A percentile compares a stretch with the other conserved stretches of the same genome.
phyloP scores from a whole-genome alignment of 805 yeast species.

The Jamesozyma lodderae region DNA sequence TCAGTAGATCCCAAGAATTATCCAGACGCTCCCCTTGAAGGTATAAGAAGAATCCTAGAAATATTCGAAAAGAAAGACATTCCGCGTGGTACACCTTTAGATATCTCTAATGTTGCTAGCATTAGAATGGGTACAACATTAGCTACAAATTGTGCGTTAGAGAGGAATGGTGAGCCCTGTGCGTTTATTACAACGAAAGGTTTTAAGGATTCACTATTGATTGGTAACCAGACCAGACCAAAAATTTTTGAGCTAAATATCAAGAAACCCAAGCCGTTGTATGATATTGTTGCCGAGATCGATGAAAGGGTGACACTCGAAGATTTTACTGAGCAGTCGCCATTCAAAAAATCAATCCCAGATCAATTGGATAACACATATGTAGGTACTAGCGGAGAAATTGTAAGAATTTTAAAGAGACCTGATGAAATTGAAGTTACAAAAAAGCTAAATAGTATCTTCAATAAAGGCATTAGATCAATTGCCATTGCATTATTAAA shows the following conservation, averaged over 20 bases:
- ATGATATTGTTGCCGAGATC: constrained; percentile 68
- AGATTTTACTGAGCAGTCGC: constrained; percentile 69
- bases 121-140: constrained; percentile 91
- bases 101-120: constrained; percentile 52
- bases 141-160: constrained; percentile 90
- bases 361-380: constrained; percentile 30
- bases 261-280: constrained; percentile 59
- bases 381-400: constrained; percentile 60
- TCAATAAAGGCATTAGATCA: constrained; percentile 52
- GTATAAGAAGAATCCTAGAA: constrained; percentile 71
- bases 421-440: constrained; percentile 42
- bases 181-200: constrained; percentile 85
- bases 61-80: constrained; percentile 43
- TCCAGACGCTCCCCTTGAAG: constrained; percentile 87
- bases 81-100: constrained; percentile 52
- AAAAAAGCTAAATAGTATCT: constrained; percentile 36
- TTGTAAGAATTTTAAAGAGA: constrained; percentile 44
- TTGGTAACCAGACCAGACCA: constrained; percentile 91
- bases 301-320: constrained; percentile 87
- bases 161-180: constrained; percentile 84
- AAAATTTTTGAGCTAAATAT: constrained; percentile 78
- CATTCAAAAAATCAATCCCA: constrained; percentile 18
- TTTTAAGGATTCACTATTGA: constrained; percentile 67
- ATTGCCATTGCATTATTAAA: constrained; percentile 67
- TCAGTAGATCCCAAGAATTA: constrained; percentile 88